Evolutionary conservation across 2,329 filamentous ascomycete genomes (phyloP).

Genomic region (Curvularia hawaiiensis): DNA sequence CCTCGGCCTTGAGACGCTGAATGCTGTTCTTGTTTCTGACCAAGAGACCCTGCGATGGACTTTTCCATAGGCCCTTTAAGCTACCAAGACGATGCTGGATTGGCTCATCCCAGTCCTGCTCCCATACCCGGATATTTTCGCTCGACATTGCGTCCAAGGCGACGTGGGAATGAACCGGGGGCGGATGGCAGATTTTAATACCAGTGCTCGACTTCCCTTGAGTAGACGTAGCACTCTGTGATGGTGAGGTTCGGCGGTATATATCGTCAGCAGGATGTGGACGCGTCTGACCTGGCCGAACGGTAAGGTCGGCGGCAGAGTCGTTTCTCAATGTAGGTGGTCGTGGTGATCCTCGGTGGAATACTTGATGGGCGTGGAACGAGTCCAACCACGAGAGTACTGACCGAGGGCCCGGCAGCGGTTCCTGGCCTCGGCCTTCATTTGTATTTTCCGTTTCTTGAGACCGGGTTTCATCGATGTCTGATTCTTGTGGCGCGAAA

Average conservation of each 20-base stretch:
- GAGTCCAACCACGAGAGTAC: slow-evolving; percentile 15
- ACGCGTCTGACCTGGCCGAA: slow-evolving; percentile 1
- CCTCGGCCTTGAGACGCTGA: slow-evolving; percentile 2
- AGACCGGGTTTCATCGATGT: neutral
- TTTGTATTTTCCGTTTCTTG: neutral
- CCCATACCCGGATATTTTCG: slow-evolving; percentile 8
- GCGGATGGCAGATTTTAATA: neutral
- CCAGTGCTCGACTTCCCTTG: neutral
- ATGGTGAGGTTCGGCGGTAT: neutral
- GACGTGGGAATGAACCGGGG: neutral
- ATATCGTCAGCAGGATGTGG: neutral
- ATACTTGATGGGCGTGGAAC: slow-evolving; percentile 6
- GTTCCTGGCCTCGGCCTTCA: neutral
- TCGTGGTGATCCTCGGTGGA: slow-evolving; percentile 4
- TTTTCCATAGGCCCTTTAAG: slow-evolving; percentile 11
- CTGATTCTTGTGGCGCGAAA: neutral
- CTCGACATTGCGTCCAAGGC: neutral
- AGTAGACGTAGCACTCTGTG: neutral
- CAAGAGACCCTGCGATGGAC: slow-evolving; percentile 6
- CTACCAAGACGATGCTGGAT: slow-evolving; percentile 10
- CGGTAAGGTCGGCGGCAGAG: slow-evolving; percentile 13
- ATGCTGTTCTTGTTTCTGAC: slow-evolving; percentile 14
- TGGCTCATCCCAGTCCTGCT: slow-evolving; percentile 13
- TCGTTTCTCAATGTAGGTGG: slow-evolving; percentile 5
- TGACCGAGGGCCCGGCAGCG: slow-evolving; percentile 2